A percentile compares a stretch with the other conserved stretches of the same genome.
phyloP scores from a whole-genome alignment of 495 filamentous ascomycete genomes.

The Cercophora sp. region DNA sequence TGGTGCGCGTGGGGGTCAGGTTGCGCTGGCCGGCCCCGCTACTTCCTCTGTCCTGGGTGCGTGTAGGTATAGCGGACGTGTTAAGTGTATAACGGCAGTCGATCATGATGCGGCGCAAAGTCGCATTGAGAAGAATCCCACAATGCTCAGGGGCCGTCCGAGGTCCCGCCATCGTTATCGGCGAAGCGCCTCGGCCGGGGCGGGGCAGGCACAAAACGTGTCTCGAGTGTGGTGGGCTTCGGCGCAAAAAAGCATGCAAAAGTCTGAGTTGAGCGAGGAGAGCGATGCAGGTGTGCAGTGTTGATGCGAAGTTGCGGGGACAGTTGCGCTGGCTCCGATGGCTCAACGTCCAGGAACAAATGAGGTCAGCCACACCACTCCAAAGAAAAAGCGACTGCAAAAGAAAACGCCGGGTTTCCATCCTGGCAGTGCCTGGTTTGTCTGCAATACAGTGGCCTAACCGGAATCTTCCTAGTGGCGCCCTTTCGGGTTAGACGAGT shows the following conservation, averaged over 20 bases:
- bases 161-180: neutral
- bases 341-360: too few species aligned
- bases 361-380: too few species aligned
- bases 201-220: neutral
- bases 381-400: too few species aligned
- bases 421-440: too few species aligned
- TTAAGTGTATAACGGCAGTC: neutral
- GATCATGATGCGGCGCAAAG: conserved; percentile 8
- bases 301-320: neutral
- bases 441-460: too few species aligned
- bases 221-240: too few species aligned
- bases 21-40: neutral
- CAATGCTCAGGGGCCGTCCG: neutral
- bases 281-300: neutral
- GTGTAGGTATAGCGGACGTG: neutral
- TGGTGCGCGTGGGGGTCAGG: conserved; percentile 13
- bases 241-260: too few species aligned
- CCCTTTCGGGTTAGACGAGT: too few species aligned
- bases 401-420: too few species aligned
- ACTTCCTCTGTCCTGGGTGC: neutral
- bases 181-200: neutral
- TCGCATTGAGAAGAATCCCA: neutral
- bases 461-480: too few species aligned
- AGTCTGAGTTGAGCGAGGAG: neutral
- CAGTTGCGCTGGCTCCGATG: neutral